phyloP scores from a whole-genome alignment of 192 early-diverging fungal species.

The Coemansia sp. region DNA sequence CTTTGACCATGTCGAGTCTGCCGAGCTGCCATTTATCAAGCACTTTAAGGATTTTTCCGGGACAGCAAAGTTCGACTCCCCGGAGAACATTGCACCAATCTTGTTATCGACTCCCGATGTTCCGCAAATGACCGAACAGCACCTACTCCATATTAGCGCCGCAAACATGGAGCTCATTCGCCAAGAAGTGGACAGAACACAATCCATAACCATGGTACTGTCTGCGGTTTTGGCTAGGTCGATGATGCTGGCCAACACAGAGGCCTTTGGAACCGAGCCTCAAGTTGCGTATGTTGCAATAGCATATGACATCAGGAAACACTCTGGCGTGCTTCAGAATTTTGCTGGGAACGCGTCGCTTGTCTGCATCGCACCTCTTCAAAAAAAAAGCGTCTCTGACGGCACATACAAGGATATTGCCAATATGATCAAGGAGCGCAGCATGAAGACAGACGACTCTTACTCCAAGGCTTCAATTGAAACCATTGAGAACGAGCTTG shows the following conservation, averaged over 20 bases:
- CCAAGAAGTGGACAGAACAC: conserved; percentile 26
- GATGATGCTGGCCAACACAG: conserved; percentile 27
- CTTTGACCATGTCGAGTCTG: conserved; percentile 25
- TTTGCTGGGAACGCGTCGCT: conserved; percentile 44
- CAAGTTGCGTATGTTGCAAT: conserved; percentile 32
- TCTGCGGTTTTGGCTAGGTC: conserved; percentile 26
- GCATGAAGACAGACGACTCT: conserved; percentile 18
- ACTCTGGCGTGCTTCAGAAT: conserved; percentile 22
- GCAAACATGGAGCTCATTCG: conserved; percentile 38
- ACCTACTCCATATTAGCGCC: conserved; percentile 37
- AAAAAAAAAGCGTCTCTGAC: neutral
- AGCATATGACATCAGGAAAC: conserved; percentile 37
- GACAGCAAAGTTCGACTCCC: conserved; percentile 9
- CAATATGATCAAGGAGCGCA: conserved; percentile 27
- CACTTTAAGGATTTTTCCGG: conserved; percentile 33
- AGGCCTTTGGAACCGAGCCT: conserved; percentile 17
- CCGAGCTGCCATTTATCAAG: conserved; percentile 28
- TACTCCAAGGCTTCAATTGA: conserved; percentile 35
- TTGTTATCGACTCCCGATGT: conserved; percentile 40
- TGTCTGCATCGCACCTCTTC: conserved; percentile 26
- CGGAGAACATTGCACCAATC: conserved; percentile 26
- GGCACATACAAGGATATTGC: conserved; percentile 28
- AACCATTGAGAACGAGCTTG: conserved; percentile 38
- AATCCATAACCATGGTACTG: conserved; percentile 25
- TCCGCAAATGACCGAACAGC: conserved; percentile 27